Evolutionary conservation across 2,329 filamentous ascomycete species (phyloP).

Genomic region (Trichoderma afroharzianum): DNA sequence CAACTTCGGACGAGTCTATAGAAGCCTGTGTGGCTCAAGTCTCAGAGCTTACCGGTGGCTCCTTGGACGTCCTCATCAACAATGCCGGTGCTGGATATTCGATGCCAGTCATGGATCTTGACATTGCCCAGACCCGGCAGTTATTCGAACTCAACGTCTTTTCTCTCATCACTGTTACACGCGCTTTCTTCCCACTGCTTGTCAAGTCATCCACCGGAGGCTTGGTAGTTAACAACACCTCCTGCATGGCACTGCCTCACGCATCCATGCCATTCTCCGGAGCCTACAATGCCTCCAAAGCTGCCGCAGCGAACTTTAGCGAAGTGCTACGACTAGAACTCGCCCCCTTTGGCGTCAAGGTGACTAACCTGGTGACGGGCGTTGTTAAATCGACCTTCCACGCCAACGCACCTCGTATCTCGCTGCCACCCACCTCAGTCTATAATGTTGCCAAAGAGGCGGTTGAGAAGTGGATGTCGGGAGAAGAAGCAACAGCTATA

Average conservation of each 20-base stretch:
- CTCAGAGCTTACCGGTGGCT: constrained; percentile 23
- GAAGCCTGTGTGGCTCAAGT: constrained; percentile 19
- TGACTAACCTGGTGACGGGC: constrained; percentile 22
- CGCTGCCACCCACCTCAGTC: background rate
- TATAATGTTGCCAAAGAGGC: constrained; percentile 10
- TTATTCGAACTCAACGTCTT: constrained; percentile 29
- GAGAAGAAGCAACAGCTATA: background rate
- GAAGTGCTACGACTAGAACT: constrained; percentile 29
- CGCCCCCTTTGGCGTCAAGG: constrained; percentile 26
- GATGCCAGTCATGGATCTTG: constrained; percentile 26
- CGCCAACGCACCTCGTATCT: background rate
- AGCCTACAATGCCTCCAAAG: constrained; percentile 27
- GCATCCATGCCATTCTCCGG: constrained; percentile 20
- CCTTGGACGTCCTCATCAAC: constrained; percentile 29
- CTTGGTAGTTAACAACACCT: constrained; percentile 24
- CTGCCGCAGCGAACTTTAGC: constrained; percentile 23
- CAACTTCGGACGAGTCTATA: constrained; percentile 23
- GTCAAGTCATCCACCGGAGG: constrained; percentile 18
- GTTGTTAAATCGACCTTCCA: constrained; percentile 17
- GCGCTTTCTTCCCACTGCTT: constrained; percentile 25
- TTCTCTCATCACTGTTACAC: constrained; percentile 23
- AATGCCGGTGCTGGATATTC: constrained; percentile 27
- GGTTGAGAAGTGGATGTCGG: constrained; percentile 14
- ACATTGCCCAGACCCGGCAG: constrained; percentile 19
- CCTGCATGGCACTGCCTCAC: constrained; percentile 10